phyloP scores from a whole-genome alignment of 2,329 filamentous ascomycete species.

The Sclerotinia borealis region DNA sequence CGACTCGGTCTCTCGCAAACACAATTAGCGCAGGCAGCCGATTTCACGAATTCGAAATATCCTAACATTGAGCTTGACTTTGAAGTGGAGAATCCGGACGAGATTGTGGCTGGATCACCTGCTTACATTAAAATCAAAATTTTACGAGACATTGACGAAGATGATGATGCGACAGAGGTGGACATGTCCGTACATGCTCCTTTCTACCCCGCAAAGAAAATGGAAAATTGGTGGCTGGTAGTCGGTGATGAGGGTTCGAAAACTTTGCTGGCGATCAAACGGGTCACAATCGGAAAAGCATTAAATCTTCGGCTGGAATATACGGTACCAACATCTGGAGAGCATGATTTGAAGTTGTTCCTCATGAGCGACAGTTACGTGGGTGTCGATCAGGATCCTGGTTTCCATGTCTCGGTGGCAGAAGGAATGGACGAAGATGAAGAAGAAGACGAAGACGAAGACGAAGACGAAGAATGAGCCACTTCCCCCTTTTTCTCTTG shows the following conservation, averaged over 20 bases:
- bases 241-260: slow-evolving; percentile 89
- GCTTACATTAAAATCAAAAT: slow-evolving; percentile 80
- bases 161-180: slow-evolving; percentile 60
- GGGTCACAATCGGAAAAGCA: slow-evolving; percentile 76
- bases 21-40: slow-evolving; percentile 82
- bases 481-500: slow-evolving; percentile 15
- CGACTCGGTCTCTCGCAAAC: slow-evolving; percentile 71
- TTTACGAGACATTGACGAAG: slow-evolving; percentile 70
- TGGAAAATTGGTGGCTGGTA: slow-evolving; percentile 98
- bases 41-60: slow-evolving; percentile 94
- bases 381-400: slow-evolving; percentile 91
- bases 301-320: slow-evolving; percentile 80
- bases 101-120: slow-evolving; percentile 72
- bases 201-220: slow-evolving; percentile 87
- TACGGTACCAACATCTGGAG: slow-evolving; percentile 75
- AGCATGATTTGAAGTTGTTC: slow-evolving; percentile 84
- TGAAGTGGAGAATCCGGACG: slow-evolving; percentile 73
- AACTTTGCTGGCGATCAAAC: slow-evolving; percentile 86
- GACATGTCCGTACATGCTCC: slow-evolving; percentile 88
- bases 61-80: slow-evolving; percentile 92
- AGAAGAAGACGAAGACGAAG: slow-evolving; percentile 64
- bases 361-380: slow-evolving; percentile 97
- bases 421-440: slow-evolving; percentile 96
- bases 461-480: slow-evolving; percentile 20
- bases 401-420: slow-evolving; percentile 76